Base-by-base conservation (phyloP, 1,284 basidiomycete species). In the Puccinia horiana region DNA sequence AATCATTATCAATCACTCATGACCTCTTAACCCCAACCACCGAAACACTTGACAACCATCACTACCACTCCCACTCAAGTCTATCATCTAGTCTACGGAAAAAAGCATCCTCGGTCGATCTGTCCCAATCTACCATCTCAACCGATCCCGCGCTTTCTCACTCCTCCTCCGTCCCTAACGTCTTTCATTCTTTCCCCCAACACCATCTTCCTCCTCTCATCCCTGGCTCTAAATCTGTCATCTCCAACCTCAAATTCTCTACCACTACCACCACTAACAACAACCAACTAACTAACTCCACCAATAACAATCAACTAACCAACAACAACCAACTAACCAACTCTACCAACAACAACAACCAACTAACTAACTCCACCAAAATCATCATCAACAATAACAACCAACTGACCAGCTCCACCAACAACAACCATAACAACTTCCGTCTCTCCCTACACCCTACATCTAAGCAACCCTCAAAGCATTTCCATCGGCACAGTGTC, bases 41-140 rank as follows among this genome's bases (percentile, higher is more conserved):
- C 29, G n/a, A 69, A 40, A 6, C 6, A 67, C 20, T 37, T 29
- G 20, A 40, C 49, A 32, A 76, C 73, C 70, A 49, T 49, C 70
- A 74, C 52, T 18, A 52, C 44, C 35, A 74, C 47, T 69, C 65
- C 6, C 40, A 32, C 65, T 69, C 65, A 37, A n/a, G 29, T 11
- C 29, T 20, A 63, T 12, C 49, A 52, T 52, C 49, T 23, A 63
- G n/a, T 6, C 58, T 54, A 0, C 12, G 47, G 26, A 63, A 65
- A 32, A 44, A 67, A 70, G 40, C 76, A 23, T 80, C 78, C n/a
- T 73, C 78, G 5, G 52, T 80, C 47, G 78, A 80, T 61, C 70
- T 80, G 52, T 35, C 18, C 20, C 20, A 61, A 58, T 18, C 20
- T 61, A 26, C 8, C 35, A 32, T 3, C 26, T 29, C 8, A 23